Base-by-base conservation (phyloP, 257 asterid species). In the Pogostemon cablin region DNA sequence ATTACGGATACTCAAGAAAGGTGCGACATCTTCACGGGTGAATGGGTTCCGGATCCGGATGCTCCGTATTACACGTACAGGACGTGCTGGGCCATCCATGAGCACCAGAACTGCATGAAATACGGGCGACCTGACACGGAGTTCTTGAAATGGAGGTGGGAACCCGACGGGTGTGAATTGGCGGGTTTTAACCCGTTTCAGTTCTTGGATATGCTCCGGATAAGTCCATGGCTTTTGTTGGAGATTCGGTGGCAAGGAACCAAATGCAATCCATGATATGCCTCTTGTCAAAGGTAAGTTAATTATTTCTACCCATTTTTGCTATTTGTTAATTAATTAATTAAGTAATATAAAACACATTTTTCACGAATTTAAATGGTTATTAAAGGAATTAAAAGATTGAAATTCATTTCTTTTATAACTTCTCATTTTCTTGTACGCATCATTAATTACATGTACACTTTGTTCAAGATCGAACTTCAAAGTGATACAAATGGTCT, bases 51-150 rank as follows among this genome's bases (percentile, higher is more conserved):
- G 37, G 65, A 86, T 34, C 82, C 81, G 57, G 80, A 75, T 0
- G 89, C 61, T 39, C 92, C 92, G 0, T 86, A 84, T 68, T 86
- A 86, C 73, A 84, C 89, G 35, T 84, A 86, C 66, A 37, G 9
- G 44, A 86, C 87, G 11, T 84, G 87, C 46, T 86, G 89, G 86
- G 87, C 82, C 9, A 86, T 86, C 67, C 89, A 86, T 6, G 87
- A 86, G 62, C 92, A 84, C 52, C 92, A 86, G 10, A 84, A 86
- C 77, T 86, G 92, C 86, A 84, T 86, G 87, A 86, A 86, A 48
- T 82, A 80, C 57, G 92, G 87, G 11, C 75, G 92, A 34, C 89
- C 92, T 3, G 87, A 82, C 17, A 17, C 69, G 1, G 86, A 56
- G 8, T 84, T 76, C 80, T 6, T 75, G 85, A 83, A 74, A 35